Percentiles rank a stretch among this genome's conserved stretches.
phyloP scores from a whole-genome alignment of 177 flowering plant species.

The Tripterygium wilfordii region DNA sequence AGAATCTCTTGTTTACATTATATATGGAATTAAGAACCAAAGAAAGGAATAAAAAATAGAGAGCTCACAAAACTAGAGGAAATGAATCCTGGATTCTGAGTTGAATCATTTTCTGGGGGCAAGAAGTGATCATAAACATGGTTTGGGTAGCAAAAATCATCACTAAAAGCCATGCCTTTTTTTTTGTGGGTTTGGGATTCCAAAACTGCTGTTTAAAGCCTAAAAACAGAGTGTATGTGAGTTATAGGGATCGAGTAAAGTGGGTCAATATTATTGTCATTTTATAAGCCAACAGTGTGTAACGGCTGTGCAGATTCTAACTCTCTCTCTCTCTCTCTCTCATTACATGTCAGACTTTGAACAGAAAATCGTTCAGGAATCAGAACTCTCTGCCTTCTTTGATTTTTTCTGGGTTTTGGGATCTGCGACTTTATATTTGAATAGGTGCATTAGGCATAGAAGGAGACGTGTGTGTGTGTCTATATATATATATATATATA shows the following conservation, averaged over 20 bases:
- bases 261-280: slow-evolving; percentile 7
- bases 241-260: slow-evolving; percentile 17
- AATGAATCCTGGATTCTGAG: slow-evolving; percentile 4
- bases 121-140: slow-evolving; percentile 13
- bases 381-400: slow-evolving; percentile 22
- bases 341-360: slow-evolving; percentile 25
- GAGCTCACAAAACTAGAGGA: slow-evolving; percentile 10
- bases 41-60: not conserved
- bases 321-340: slow-evolving; percentile 4
- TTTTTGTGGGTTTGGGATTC: slow-evolving; percentile 1
- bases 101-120: slow-evolving; percentile 10
- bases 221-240: not conserved
- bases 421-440: slow-evolving; percentile 21
- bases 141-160: slow-evolving; percentile 12
- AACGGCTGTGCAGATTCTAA: slow-evolving; percentile 35
- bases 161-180: slow-evolving; percentile 9
- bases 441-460: slow-evolving; percentile 2
- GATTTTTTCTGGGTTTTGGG: slow-evolving; percentile 43
- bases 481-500: too few relatives aligned
- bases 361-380: slow-evolving; percentile 34
- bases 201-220: slow-evolving; percentile 3
- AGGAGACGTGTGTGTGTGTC: too few relatives aligned
- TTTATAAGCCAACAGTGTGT: slow-evolving; percentile 9
- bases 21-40: too few relatives aligned
- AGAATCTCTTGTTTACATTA: too few relatives aligned